Base-by-base conservation (phyloP, 2,329 filamentous ascomycete species). In the Monosporascus sp. region DNA sequence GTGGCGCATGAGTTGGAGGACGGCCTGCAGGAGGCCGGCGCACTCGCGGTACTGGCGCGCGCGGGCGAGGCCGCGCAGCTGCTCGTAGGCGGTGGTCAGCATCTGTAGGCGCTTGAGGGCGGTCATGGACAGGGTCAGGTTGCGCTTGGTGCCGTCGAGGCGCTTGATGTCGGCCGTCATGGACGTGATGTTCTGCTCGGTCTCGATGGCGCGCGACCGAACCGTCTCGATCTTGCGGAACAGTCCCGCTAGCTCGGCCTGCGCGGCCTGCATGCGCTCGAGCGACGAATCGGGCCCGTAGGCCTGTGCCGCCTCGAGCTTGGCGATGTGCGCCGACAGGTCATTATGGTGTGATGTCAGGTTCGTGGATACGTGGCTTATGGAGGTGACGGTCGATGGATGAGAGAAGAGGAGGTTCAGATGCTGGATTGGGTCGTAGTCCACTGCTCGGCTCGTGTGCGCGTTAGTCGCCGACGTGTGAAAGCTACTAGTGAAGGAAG, bases 131-230 rank as follows among this genome's bases (percentile, higher is more conserved):
- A 96, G 80, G 9, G 94, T 97, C 57, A 99, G 79, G 72, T 99
- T 99, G 71, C 88, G 88, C 78, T 99, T 99, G 38, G 94, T 97
- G 70, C 89, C 89, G 72, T 99, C 94, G 59, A 99, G 80, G 61
- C 93, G 86, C 76, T 99, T 99, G 70, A 99, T 99, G 67, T 99
- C 94, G 54, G 94, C 91, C 56, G 94, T 99, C 94, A 99, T 99
- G 61, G 91, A 91, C 47, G 93, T 97, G 68, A 99, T 99, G 60
- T 92, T 88, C 69, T 91, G 87, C 72, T 99, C 94, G 20, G 94
- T 97, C 77, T 92, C 86, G 63, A 95, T 83, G 38, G 94, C 94
- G 50, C 93, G 85, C 63, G 87, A 87, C 52, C 92, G 89, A 52
- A 99, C 93, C 60, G 86, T 89, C 70, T 97, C 93, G 70, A 99